A percentile compares a stretch with the other conserved stretches of the same genome.
Evolutionary conservation across 2,329 filamentous ascomycete species (phyloP).

Genomic region (Penicillium italicum): DNA sequence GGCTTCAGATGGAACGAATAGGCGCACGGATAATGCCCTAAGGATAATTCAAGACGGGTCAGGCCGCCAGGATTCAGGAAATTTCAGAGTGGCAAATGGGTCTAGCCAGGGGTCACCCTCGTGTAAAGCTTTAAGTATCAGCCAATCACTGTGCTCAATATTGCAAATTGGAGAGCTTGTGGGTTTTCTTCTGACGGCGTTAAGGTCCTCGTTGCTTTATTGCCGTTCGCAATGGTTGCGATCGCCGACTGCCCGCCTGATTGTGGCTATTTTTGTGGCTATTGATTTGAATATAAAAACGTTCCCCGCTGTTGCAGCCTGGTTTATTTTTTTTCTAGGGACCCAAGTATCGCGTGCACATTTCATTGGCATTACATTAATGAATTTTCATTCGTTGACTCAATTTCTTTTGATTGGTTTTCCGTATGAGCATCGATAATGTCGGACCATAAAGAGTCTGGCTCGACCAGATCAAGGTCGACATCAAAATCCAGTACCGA

Average conservation of each 20-base stretch:
- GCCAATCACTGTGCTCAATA: neutral
- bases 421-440: constrained; percentile 5
- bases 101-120: neutral
- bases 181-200: neutral
- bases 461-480: constrained; percentile 12
- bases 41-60: neutral
- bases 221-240: neutral
- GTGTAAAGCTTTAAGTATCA: neutral
- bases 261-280: too few relatives aligned
- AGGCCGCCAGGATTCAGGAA: neutral
- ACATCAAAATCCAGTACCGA: constrained; percentile 17
- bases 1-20: too few relatives aligned
- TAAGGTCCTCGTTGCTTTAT: constrained; percentile 1
- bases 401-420: neutral
- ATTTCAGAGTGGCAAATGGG: constrained; percentile 1
- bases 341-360: neutral
- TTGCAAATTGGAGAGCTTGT: neutral
- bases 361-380: neutral
- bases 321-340: neutral
- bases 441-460: constrained; percentile 7
- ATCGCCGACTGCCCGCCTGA: neutral
- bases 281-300: neutral
- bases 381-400: too few relatives aligned
- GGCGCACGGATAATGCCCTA: neutral
- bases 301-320: neutral